A percentile compares a stretch with the other conserved stretches of the same genome.
Conservation (phyloP, 2,329 filamentous ascomycete species). For the Grosmannia penicillata region DNA sequence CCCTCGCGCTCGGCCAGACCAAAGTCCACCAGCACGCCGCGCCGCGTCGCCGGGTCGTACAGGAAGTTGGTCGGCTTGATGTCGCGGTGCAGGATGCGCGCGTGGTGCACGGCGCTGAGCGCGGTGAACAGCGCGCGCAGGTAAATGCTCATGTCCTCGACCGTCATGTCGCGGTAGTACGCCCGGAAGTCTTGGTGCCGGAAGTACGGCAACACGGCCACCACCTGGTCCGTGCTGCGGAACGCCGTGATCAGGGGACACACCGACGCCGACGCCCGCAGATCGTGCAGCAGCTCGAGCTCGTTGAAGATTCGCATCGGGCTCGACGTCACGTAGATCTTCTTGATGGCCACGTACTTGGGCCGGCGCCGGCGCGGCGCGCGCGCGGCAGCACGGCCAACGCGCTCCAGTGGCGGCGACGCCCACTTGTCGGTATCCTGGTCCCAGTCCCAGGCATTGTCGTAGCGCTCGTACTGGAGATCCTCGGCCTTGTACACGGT, state of each 20-base stretch:
- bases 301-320: conserved; percentile 91
- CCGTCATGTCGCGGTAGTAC: conserved; percentile 83
- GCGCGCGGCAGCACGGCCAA: too few relatives aligned
- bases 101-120: conserved; percentile 65
- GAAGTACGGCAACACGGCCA: conserved; percentile 91
- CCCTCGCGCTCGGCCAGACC: conserved; percentile 82
- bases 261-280: conserved; percentile 69
- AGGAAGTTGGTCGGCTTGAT: conserved; percentile 98
- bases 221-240: conserved; percentile 81
- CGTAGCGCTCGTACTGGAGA: conserved; percentile 64
- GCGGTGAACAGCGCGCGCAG: conserved; percentile 79
- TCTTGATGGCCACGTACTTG: conserved; percentile 92
- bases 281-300: conserved; percentile 79
- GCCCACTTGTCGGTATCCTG: conserved; percentile 51
- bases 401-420: conserved; percentile 48
- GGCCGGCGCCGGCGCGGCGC: conserved; percentile 30
- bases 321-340: conserved; percentile 97
- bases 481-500: conserved; percentile 99
- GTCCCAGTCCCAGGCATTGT: conserved; percentile 76
- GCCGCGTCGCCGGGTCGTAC: conserved; percentile 66
- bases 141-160: conserved; percentile 78
- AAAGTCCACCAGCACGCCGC: conserved; percentile 95
- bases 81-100: conserved; percentile 80
- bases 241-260: conserved; percentile 97
- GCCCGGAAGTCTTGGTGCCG: conserved; percentile 87